Percentiles rank a stretch among this genome's conserved stretches.
phyloP scores from a whole-genome alignment of 345 rosid genomes.

The Eucalyptus brandiana region DNA sequence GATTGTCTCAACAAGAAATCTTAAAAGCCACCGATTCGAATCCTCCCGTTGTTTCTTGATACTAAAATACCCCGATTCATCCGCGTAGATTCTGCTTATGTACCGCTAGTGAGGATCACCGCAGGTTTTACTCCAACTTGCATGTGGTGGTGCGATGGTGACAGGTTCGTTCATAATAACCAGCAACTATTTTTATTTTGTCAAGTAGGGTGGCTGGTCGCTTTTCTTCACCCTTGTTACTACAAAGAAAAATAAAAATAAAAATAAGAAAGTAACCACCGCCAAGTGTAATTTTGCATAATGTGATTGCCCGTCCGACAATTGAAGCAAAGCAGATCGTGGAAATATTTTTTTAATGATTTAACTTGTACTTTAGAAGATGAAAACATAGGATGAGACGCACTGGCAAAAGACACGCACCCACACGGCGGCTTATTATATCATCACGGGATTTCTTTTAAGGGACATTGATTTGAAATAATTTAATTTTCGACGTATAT shows the following conservation, averaged over 20 bases:
- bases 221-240: neutral
- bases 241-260: neutral
- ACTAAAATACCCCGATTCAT: neutral
- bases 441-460: neutral
- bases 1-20: neutral
- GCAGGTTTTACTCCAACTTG: neutral
- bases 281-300: neutral
- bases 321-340: neutral
- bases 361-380: neutral
- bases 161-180: neutral
- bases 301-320: neutral
- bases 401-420: neutral
- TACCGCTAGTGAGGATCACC: rapidly evolving
- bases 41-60: neutral
- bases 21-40: neutral
- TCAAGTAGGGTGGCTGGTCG: neutral
- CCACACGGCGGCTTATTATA: neutral
- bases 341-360: neutral
- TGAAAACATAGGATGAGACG: neutral
- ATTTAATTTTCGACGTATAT: neutral
- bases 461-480: neutral
- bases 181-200: neutral
- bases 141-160: neutral
- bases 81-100: neutral
- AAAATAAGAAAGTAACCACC: neutral